These are phyloP conservation scores for Amanita phalloides DNA, from an alignment of 768 basidiomycete genomes.

Conservation along the genomic window DNA sequence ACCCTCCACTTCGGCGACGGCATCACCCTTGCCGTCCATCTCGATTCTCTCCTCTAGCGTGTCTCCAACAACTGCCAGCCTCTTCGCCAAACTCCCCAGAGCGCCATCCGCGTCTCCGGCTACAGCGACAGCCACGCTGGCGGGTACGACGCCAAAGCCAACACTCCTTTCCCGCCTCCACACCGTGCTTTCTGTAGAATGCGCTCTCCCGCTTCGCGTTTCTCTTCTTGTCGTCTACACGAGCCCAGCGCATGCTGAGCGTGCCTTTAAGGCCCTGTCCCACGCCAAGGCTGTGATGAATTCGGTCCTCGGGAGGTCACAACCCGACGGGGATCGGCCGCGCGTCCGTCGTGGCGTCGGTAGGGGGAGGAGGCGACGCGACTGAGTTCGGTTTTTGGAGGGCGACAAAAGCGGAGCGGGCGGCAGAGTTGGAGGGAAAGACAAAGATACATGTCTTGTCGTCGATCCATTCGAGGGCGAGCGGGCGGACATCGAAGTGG, in stretches of 20 bases:
- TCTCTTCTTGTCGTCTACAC: slow-evolving; percentile 56
- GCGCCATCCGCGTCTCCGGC: not conserved
- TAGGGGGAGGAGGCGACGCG: not conserved
- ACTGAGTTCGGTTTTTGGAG: slow-evolving; percentile 44
- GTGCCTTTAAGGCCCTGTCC: slow-evolving; percentile 56
- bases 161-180: slow-evolving; percentile 8
- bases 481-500: slow-evolving; percentile 63
- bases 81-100: not conserved
- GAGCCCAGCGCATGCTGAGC: slow-evolving; percentile 73
- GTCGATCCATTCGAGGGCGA: slow-evolving; percentile 80
- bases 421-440: slow-evolving; percentile 45
- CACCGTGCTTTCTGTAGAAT: slow-evolving; percentile 72
- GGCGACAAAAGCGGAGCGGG: slow-evolving; percentile 36
- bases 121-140: not conserved
- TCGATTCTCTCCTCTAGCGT: slow-evolving; percentile 4
- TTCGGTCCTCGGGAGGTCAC: slow-evolving; percentile 75
- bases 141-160: not conserved
- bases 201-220: slow-evolving; percentile 64
- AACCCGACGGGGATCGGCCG: slow-evolving; percentile 61
- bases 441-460: slow-evolving; percentile 77
- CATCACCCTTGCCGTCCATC: slow-evolving; percentile 10
- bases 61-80: not conserved
- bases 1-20: not conserved
- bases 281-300: slow-evolving; percentile 60
- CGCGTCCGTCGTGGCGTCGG: slow-evolving; percentile 32